A percentile compares a stretch with the other conserved stretches of the same genome.
These are phyloP conservation scores for Lathyrus sativus DNA, from an alignment of 306 rosid species.

Conservation along the genomic window DNA sequence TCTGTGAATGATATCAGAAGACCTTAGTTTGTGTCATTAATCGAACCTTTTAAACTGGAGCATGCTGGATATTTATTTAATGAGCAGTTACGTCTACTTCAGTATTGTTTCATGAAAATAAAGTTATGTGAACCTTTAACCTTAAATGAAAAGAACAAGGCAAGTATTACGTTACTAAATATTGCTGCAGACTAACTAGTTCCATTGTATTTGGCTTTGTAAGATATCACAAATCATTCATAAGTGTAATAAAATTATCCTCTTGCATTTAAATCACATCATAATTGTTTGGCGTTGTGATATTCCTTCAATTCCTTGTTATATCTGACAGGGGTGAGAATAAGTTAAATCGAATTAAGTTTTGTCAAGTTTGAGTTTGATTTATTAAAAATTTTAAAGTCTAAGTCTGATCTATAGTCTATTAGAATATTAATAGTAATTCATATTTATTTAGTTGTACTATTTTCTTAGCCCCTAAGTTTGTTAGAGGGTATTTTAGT, in stretches of 20 bases:
- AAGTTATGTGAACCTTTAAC: slow-evolving; percentile 3
- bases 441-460: no score
- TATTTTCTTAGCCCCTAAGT: no score
- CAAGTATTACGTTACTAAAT: slow-evolving; percentile 26
- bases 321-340: no score
- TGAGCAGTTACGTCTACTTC: slow-evolving; percentile 24
- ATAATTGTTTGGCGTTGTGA: no score
- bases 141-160: slow-evolving; percentile 15
- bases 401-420: no score
- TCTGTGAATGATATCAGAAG: slow-evolving; percentile 31
- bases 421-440: no score
- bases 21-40: slow-evolving; percentile 23
- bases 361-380: no score
- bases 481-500: no score
- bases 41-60: slow-evolving; percentile 9
- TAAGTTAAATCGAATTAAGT: no score
- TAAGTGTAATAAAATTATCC: not conserved
- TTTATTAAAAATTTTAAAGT: no score
- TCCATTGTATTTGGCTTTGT: slow-evolving; percentile 4
- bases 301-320: no score
- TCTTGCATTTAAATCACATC: no score
- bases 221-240: not conserved
- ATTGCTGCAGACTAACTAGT: slow-evolving; percentile 33
- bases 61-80: not conserved
- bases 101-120: slow-evolving; percentile 27